phyloP scores from a whole-genome alignment of 345 rosid species.

The Euphorbia pulcherrima region DNA sequence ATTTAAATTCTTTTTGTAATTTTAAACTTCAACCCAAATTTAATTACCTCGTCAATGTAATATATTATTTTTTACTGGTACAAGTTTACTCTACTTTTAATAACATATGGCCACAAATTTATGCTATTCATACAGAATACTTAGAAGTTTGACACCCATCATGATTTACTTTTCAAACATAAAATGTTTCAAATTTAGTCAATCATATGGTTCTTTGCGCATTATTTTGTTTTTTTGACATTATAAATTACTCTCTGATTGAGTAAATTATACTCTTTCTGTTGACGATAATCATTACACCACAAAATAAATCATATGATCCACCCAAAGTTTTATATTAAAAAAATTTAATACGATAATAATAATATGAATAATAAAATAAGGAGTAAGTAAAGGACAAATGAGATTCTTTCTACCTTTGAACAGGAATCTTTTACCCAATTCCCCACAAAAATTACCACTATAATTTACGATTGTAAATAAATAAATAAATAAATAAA shows the following conservation, averaged over 20 bases:
- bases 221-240: not conserved
- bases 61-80: too few species aligned
- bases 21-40: too few species aligned
- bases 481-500: constrained; percentile 9
- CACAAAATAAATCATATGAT: not conserved
- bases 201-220: not conserved
- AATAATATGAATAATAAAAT: not conserved
- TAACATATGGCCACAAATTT: constrained; percentile 7
- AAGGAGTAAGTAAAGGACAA: not conserved
- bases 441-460: constrained; percentile 30
- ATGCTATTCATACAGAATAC: constrained; percentile 5
- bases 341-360: not conserved
- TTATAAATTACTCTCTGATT: constrained; percentile 12
- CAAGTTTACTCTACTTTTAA: too few species aligned
- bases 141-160: constrained; percentile 19
- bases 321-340: too few species aligned
- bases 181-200: constrained; percentile 2
- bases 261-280: constrained; percentile 30
- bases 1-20: too few species aligned
- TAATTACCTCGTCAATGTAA: too few species aligned
- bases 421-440: constrained; percentile 36
- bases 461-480: not conserved
- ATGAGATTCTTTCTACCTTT: constrained; percentile 14
- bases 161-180: not conserved
- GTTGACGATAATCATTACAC: not conserved